Conservation (phyloP, 495 filamentous ascomycete genomes). For the Massariosphaeria phaeospora region DNA sequence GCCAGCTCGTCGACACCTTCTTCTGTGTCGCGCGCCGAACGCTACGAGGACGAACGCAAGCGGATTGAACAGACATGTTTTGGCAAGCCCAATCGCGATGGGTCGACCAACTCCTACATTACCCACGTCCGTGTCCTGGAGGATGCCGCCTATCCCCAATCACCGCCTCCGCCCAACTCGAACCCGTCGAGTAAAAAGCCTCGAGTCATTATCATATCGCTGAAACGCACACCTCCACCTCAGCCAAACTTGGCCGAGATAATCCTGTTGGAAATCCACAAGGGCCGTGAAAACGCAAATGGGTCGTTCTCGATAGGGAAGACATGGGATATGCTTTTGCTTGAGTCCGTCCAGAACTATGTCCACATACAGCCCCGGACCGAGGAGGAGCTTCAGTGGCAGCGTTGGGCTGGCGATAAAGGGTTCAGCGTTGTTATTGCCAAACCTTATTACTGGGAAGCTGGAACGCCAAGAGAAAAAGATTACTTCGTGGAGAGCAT, state of each 20-base stretch:
- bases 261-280: constrained; percentile 92
- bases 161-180: constrained; percentile 72
- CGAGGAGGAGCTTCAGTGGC: constrained; percentile 59
- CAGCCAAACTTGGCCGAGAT: no score
- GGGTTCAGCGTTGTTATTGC: constrained; percentile 87
- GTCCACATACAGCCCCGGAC: constrained; percentile 49
- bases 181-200: constrained; percentile 73
- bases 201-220: constrained; percentile 84
- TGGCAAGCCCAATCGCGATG: no score
- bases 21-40: constrained; percentile 64
- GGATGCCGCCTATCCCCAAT: constrained; percentile 75
- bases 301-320: constrained; percentile 95
- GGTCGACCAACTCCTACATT: constrained; percentile 88
- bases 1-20: constrained; percentile 3
- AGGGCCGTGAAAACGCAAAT: constrained; percentile 90
- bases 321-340: constrained; percentile 91
- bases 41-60: constrained; percentile 92
- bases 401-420: constrained; percentile 69
- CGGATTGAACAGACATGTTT: constrained; percentile 92
- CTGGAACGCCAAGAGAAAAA: constrained; percentile 86
- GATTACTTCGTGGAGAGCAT: constrained; percentile 95
- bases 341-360: constrained; percentile 74
- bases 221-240: constrained; percentile 83
- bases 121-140: constrained; percentile 89
- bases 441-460: constrained; percentile 97